Evolutionary conservation across 768 basidiomycete genomes (phyloP), one percentile per base, ranked within the genome.

Genomic region (Rhodosporidiobolus sp.): DNA sequence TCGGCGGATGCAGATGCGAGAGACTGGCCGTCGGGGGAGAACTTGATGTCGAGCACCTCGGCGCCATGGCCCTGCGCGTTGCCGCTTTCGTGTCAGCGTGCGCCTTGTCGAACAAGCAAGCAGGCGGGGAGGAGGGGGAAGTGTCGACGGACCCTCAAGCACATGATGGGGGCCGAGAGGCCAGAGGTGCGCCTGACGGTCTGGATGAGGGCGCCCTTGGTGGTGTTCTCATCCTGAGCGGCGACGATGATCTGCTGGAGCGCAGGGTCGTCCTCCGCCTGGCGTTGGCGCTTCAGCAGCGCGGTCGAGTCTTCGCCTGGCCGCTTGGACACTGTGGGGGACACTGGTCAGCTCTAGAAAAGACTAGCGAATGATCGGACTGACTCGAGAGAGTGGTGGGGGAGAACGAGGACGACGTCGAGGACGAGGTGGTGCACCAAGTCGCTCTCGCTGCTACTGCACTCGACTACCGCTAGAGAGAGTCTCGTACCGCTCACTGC

Each of bases 1-100:
- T 99, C 95, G 4, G 90, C 86, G 22, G 92, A 94, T 79, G 90
- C 92, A 16, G 93, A 93, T 52, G 95, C 96, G 69, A 98, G 88
- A 76, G 91, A 91, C 80, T 94, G 89, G 8, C 96, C 96, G 4
- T 90, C 90, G 22, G 94, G 92, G 78, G 95, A 92, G 80, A 98
- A 98, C 76, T 92, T 86, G 83, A 93, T 92, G 76, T 90, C 90
- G 74, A 94, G 75, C 73, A 97, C 91, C 83, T 99, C 96, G 14
- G 85, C 88, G 89, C 90, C 53, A 55, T 32, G 43, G 24, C 30
- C 76, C 60, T n/a, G 61, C 16, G 24, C 53, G 30, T 55, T 19
- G 38, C 28, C 38, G 7, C 38, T 43, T 43, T 43, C 38, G 8
- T 19, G 61, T 35, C 52, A 30, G 38, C 26, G 4, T 14, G 46